Evolutionary conservation across 2,329 filamentous ascomycete species (phyloP), one percentile per base, ranked within the genome.

Genomic region (Alternaria sp.): DNA sequence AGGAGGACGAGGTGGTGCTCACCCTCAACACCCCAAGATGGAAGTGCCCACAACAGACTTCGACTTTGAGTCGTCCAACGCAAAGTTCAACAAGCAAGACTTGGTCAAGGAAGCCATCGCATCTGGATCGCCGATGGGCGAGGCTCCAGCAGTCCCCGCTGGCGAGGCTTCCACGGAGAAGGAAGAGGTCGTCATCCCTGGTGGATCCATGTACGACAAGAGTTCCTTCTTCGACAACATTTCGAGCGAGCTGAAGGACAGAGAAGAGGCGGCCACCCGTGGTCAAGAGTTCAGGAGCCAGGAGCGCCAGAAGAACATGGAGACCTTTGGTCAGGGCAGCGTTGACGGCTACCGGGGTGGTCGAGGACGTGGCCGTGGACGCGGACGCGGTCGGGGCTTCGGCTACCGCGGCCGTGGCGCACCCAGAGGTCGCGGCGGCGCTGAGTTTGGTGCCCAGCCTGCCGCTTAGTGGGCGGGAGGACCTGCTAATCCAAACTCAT

Each of bases 141-240:
- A 91, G 28, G 67, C 66, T 6, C 45, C 61, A 7, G 60, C 65
- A 8, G 58, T 72, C 7, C 65, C 74, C 4, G 61, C 70, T 50
- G 82, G 78, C 11, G 76, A 77, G 21, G 47, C 69, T 6, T 78
- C 84, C 0, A 79, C 80, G 37, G 79, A 81, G 18, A 73, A 84
- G 41, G 79, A 85, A 2, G 80, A 85, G 2, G 81, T 84, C 14
- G 82, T 84, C 12, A 85, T 84, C 7, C 75, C 80, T 9, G 54
- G 65, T 20, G 75, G 79, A 20, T 78, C 81, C 28, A 87, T 88
- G 0, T 99, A 99, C 83, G 95, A 97, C 84, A 97, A 94, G 82
- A 87, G 90, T 6, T 89, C 84, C 2, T 99, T 99, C 85, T 99
- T 99, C 77, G 96, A 99, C 82, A 97, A 99, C 80, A 97, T 99